Percentiles rank a stretch among this genome's conserved stretches.
Conservation (phyloP, 2,329 filamentous ascomycete genomes). For the Pseudocercospora vitis region DNA sequence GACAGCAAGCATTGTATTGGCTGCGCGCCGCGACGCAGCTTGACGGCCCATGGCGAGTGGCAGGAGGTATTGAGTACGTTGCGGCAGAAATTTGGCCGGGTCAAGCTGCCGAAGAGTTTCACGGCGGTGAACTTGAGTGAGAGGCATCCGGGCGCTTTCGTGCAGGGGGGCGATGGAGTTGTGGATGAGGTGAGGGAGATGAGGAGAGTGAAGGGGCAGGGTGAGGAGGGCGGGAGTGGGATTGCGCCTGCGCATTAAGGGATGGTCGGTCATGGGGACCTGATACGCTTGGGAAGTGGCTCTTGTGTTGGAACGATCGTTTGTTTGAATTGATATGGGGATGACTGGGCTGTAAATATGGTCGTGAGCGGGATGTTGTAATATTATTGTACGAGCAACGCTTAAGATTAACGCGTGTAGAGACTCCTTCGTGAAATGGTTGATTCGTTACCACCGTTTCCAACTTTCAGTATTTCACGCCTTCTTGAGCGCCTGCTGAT, state of each 20-base stretch:
- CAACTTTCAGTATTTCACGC: too few relatives aligned
- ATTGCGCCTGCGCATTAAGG: constrained; percentile 33
- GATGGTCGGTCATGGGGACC: background rate
- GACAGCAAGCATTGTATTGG: constrained; percentile 97
- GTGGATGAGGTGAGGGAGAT: constrained; percentile 7
- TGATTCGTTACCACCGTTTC: too few relatives aligned
- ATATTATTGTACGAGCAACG: too few relatives aligned
- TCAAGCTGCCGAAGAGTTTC: constrained; percentile 54
- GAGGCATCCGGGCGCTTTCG: constrained; percentile 49
- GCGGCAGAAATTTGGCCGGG: constrained; percentile 87
- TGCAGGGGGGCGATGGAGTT: constrained; percentile 16
- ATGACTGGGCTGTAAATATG: too few relatives aligned
- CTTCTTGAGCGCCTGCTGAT: too few relatives aligned
- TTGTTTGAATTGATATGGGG: too few relatives aligned
- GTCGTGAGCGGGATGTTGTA: too few relatives aligned
- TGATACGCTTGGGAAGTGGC: background rate
- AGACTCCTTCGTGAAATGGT: too few relatives aligned
- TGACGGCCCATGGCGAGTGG: constrained; percentile 93
- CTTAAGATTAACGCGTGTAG: too few relatives aligned
- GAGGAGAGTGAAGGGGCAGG: background rate
- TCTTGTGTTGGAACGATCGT: too few relatives aligned
- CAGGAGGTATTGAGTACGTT: constrained; percentile 95
- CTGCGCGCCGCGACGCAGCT: constrained; percentile 81
- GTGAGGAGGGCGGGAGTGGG: constrained; percentile 23
- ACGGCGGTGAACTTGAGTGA: constrained; percentile 53